Evolutionary conservation across 768 basidiomycete species (phyloP).

Genomic region (Pleurotus djamor): DNA sequence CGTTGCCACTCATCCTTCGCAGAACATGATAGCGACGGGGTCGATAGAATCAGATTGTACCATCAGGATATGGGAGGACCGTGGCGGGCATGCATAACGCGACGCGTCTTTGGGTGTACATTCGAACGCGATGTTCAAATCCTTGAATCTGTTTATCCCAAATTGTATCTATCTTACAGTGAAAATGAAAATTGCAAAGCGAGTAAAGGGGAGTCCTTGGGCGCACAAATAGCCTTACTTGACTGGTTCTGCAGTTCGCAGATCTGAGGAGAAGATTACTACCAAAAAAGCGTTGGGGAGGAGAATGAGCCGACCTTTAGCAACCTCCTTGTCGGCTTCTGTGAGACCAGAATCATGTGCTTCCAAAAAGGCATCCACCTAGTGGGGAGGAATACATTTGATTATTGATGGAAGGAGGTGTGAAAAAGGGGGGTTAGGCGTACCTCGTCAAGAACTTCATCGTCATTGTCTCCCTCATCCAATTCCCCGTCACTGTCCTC

Average conservation of each 20-base stretch:
- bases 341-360: slow-evolving; percentile 87
- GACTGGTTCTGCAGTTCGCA: slow-evolving; percentile 60
- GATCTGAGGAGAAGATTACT: slow-evolving; percentile 32
- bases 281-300: background rate
- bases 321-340: slow-evolving; percentile 75
- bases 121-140: background rate
- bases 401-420: slow-evolving; percentile 1
- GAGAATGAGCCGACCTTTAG: slow-evolving; percentile 53
- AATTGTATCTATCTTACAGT: slow-evolving; percentile 6
- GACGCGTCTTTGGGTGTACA: background rate
- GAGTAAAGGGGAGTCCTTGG: background rate
- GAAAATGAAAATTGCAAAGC: background rate
- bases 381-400: background rate
- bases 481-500: slow-evolving; percentile 64
- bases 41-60: slow-evolving; percentile 82
- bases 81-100: slow-evolving; percentile 18
- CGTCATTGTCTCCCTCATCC: slow-evolving; percentile 57
- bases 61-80: slow-evolving; percentile 83
- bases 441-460: slow-evolving; percentile 89
- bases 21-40: slow-evolving; percentile 87
- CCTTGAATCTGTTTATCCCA: background rate
- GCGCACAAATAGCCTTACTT: slow-evolving; percentile 28
- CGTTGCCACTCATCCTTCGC: slow-evolving; percentile 84
- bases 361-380: slow-evolving; percentile 94
- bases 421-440: slow-evolving; percentile 15